Evolutionary conservation across 2,329 filamentous ascomycete species (phyloP).

Genomic region (Diaporthe velutina): DNA sequence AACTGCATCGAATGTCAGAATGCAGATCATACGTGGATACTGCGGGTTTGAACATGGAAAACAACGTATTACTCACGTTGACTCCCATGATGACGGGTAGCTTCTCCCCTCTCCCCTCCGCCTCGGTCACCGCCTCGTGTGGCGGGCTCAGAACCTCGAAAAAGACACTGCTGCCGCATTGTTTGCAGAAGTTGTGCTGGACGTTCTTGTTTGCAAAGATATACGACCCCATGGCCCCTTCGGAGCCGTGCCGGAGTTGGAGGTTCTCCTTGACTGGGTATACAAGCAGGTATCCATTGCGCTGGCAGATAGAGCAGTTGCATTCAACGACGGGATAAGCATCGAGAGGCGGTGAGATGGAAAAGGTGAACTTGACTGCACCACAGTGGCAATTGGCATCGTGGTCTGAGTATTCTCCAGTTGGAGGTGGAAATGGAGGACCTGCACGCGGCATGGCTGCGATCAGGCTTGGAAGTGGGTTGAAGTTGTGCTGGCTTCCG

Average conservation of each 20-base stretch:
- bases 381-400: conserved; percentile 35
- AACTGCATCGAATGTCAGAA: not conserved
- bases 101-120: not conserved
- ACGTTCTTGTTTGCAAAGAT: conserved; percentile 19
- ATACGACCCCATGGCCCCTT: conserved; percentile 17
- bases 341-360: conserved; percentile 30
- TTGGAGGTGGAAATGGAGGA: conserved; percentile 27
- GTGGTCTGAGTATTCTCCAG: conserved; percentile 23
- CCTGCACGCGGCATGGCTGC: not conserved
- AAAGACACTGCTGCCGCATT: conserved; percentile 34
- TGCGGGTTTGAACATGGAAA: no score
- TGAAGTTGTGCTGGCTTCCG: no score
- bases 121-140: not conserved
- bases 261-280: conserved; percentile 32
- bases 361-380: conserved; percentile 27
- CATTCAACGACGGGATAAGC: conserved; percentile 26
- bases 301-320: conserved; percentile 37
- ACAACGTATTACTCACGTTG: conserved; percentile 13
- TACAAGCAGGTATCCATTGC: conserved; percentile 35
- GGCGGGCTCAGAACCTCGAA: conserved; percentile 15
- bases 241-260: not conserved
- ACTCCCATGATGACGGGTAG: conserved; percentile 23
- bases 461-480: not conserved
- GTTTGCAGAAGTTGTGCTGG: conserved; percentile 32
- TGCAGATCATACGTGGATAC: no score